Percentiles rank a stretch among this genome's conserved stretches.
Evolutionary conservation across 78 protist species (phyloP).

Genomic region (Mastigamoeba balamuthi): DNA sequence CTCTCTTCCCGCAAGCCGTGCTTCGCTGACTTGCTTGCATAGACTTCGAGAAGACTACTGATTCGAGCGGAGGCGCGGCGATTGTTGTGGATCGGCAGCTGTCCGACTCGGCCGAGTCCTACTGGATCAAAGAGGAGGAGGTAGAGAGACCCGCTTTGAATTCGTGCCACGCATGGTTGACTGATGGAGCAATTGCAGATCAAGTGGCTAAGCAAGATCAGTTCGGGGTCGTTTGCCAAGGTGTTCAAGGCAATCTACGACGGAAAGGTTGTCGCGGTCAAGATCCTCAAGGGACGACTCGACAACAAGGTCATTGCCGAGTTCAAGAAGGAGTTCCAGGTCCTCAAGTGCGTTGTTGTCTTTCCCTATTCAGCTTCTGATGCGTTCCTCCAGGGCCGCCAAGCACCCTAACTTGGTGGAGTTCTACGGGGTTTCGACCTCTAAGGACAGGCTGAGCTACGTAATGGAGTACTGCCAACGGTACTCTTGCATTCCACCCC

Average conservation of each 20-base stretch:
- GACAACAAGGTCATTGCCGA: neutral
- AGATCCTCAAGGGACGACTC: neutral
- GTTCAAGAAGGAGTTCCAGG: neutral
- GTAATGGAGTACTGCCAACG: neutral
- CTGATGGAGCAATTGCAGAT: no score
- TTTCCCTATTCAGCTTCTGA: neutral
- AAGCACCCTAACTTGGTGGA: neutral
- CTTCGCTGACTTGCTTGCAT: no score
- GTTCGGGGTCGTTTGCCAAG: neutral
- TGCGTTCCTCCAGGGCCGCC: neutral
- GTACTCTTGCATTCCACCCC: neutral
- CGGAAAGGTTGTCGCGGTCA: neutral
- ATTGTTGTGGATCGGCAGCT: no score
- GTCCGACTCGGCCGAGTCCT: no score
- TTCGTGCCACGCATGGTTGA: no score
- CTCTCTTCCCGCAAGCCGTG: no score
- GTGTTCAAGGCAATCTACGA: neutral
- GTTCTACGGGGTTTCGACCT: neutral
- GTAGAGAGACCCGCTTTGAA: no score
- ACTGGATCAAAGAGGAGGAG: no score
- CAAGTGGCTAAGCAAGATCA: neutral
- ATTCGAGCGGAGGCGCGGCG: no score
- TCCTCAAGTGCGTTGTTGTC: neutral
- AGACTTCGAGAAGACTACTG: no score
- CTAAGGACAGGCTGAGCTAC: neutral